Evolutionary conservation across 176 grass and related monocot genomes (phyloP).

Genomic region (Tuctoria greenei): DNA sequence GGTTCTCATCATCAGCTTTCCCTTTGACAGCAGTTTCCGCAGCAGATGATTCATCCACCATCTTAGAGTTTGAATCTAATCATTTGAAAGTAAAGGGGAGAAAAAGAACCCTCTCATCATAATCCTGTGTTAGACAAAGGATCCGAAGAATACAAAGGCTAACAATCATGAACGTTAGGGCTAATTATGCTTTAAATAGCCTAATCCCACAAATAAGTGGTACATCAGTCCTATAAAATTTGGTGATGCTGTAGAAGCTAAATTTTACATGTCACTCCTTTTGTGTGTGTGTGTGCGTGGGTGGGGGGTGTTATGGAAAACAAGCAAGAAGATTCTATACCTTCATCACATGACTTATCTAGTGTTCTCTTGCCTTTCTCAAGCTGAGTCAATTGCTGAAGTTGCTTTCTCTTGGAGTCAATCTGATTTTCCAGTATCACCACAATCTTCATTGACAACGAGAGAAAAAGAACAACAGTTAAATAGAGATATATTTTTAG

Average conservation of each 20-base stretch:
- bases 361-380: neutral
- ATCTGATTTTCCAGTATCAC: neutral
- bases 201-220: too few species aligned
- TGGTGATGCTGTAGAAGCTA: too few species aligned
- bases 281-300: too few species aligned
- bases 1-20: neutral
- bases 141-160: neutral
- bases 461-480: too few species aligned
- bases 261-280: too few species aligned
- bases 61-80: neutral
- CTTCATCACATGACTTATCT: neutral
- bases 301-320: too few species aligned
- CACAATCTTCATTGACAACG: neutral
- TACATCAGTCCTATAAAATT: too few species aligned
- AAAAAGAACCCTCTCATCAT: neutral
- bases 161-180: neutral
- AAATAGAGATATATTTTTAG: too few species aligned
- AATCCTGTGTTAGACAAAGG: too few species aligned
- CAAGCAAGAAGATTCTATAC: neutral
- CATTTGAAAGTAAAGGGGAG: too few species aligned
- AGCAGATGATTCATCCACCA: neutral
- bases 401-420: neutral
- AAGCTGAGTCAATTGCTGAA: neutral
- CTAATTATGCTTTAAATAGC: too few species aligned
- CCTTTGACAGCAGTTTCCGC: neutral